phyloP scores from a whole-genome alignment of 192 early-diverging fungal genomes.

The Mortierella antarctica region DNA sequence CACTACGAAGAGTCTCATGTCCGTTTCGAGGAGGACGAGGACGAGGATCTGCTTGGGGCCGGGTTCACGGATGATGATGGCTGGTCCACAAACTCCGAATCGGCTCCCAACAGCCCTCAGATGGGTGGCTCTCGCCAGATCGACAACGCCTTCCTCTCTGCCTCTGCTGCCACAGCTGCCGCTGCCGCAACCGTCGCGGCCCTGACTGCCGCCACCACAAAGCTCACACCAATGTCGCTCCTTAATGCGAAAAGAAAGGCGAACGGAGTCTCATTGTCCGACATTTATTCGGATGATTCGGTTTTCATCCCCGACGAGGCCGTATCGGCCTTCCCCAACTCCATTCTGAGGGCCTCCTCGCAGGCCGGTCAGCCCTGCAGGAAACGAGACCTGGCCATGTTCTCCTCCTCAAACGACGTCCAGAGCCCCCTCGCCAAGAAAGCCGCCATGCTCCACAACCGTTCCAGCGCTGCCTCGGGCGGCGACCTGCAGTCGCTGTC shows the following conservation, averaged over 20 bases:
- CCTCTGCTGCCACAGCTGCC: conserved; percentile 21
- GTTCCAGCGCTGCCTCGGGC: no score
- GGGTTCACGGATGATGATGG: conserved; percentile 51
- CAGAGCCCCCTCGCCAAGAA: conserved; percentile 47
- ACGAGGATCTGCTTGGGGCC: conserved; percentile 21
- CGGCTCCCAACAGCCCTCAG: conserved; percentile 37
- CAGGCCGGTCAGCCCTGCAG: conserved; percentile 3
- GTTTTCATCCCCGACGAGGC: conserved; percentile 39
- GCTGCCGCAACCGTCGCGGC: conserved; percentile 37
- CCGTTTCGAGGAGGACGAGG: conserved; percentile 74
- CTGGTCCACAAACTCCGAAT: conserved; percentile 51
- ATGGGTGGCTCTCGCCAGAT: conserved; percentile 13
- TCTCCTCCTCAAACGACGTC: conserved; percentile 39
- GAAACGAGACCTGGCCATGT: conserved; percentile 36
- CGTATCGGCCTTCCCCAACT: conserved; percentile 43
- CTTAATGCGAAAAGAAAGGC: conserved; percentile 23
- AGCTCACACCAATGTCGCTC: not conserved
- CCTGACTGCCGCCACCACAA: conserved; percentile 17
- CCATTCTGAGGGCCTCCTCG: conserved; percentile 18
- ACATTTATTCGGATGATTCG: conserved; percentile 52
- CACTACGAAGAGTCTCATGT: conserved; percentile 98
- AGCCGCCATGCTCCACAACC: not conserved
- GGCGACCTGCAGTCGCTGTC: no score
- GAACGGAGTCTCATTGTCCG: conserved; percentile 51
- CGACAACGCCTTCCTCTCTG: not conserved